Evolutionary conservation across 495 filamentous ascomycete species (phyloP).

Genomic region (Aspergillus avenaceus): DNA sequence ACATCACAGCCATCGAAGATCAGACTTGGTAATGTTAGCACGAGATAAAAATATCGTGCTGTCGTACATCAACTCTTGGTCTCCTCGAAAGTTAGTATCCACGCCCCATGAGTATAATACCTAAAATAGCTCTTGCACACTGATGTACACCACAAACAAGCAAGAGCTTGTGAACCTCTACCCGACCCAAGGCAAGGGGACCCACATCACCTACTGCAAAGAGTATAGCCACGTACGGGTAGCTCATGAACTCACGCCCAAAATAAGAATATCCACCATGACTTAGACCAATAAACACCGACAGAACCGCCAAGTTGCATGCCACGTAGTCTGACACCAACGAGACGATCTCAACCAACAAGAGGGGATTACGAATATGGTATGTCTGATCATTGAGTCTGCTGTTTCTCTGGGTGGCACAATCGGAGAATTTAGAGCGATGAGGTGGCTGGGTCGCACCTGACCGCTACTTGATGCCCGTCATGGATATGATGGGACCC

Average conservation of each 20-base stretch:
- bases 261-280: background rate
- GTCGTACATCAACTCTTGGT: no score
- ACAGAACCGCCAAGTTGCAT: background rate
- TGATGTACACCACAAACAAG: no score
- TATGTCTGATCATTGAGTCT: background rate
- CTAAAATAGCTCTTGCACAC: no score
- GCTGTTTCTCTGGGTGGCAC: background rate
- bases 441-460: constrained; percentile 1
- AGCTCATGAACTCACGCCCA: background rate
- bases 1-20: no score
- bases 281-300: background rate
- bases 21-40: no score
- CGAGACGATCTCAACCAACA: background rate
- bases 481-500: background rate
- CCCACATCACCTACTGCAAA: background rate
- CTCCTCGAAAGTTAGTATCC: no score
- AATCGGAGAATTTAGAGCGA: background rate
- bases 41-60: no score
- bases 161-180: background rate
- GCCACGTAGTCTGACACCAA: background rate
- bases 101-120: no score
- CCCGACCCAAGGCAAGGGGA: background rate
- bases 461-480: constrained; percentile 1
- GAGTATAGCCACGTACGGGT: background rate
- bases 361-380: background rate